Evolutionary conservation across 2,329 filamentous ascomycete genomes (phyloP).

Genomic region (Hypoxylon rubiginosum): DNA sequence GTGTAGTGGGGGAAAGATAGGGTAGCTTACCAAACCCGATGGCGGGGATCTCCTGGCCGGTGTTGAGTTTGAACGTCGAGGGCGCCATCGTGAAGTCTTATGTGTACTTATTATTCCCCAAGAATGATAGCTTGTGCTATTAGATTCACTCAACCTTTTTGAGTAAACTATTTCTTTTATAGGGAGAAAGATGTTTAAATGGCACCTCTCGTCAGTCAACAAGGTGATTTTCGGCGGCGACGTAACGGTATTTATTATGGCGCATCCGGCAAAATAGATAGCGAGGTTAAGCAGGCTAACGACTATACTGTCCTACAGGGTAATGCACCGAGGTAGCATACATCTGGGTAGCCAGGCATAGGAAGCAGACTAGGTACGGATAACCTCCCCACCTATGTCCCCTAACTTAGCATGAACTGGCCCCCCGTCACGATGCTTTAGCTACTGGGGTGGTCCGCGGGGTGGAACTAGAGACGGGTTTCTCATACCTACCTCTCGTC

Average conservation of each 20-base stretch:
- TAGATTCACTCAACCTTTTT: neutral
- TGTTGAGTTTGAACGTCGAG: conserved; percentile 74
- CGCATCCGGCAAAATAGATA: conserved; percentile 41
- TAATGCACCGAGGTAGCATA: conserved; percentile 3
- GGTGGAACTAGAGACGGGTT: conserved; percentile 4
- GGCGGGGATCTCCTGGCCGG: conserved; percentile 72
- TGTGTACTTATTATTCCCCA: neutral
- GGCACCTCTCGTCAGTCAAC: conserved; percentile 5
- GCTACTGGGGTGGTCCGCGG: conserved; percentile 19
- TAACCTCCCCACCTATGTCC: conserved; percentile 8
- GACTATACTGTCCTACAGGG: conserved; percentile 17
- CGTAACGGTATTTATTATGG: conserved; percentile 37
- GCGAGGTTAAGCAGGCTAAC: conserved; percentile 31
- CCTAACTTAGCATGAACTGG: conserved; percentile 2
- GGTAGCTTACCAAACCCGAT: conserved; percentile 69
- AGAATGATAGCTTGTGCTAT: neutral
- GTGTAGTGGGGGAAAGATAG: neutral
- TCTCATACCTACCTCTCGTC: neutral
- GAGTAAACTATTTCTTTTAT: neutral
- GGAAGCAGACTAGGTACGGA: conserved; percentile 16
- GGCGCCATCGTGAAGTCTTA: conserved; percentile 62
- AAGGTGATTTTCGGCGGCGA: conserved; percentile 18
- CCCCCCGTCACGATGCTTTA: conserved; percentile 16
- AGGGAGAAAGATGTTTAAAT: conserved; percentile 7
- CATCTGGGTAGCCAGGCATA: neutral